phyloP scores from a whole-genome alignment of 805 yeast genomes.

The Metschnikowia noctiluminum region DNA sequence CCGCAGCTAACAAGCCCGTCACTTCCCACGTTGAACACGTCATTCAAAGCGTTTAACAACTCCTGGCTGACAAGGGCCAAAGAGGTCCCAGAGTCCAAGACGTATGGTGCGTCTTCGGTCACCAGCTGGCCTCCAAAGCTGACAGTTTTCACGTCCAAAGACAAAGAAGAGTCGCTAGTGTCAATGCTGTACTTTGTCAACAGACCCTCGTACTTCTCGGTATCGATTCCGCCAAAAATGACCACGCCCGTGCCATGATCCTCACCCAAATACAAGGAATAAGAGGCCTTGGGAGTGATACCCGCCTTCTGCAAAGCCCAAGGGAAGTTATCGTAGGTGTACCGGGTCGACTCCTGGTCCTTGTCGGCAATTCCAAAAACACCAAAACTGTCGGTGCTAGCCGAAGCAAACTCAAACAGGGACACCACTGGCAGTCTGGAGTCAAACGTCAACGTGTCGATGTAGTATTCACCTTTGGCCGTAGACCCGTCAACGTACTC shows the following conservation, averaged over 20 bases:
- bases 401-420: slow-evolving; percentile 13
- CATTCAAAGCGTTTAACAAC: background rate
- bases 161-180: slow-evolving; percentile 1
- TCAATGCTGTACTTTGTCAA: slow-evolving; percentile 7
- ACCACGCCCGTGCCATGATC: slow-evolving; percentile 27
- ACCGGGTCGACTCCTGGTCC: slow-evolving; percentile 7
- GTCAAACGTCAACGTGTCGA: slow-evolving; percentile 8
- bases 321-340: slow-evolving; percentile 51
- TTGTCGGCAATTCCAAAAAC: slow-evolving; percentile 13
- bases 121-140: slow-evolving; percentile 7
- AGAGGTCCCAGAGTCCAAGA: slow-evolving; percentile 17
- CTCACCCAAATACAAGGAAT: slow-evolving; percentile 59
- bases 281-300: slow-evolving; percentile 49
- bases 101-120: slow-evolving; percentile 5
- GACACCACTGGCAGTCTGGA: slow-evolving; percentile 5
- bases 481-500: slow-evolving; percentile 10
- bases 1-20: slow-evolving; percentile 7
- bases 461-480: slow-evolving; percentile 10
- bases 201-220: slow-evolving; percentile 30
- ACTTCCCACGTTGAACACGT: background rate
- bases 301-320: slow-evolving; percentile 56
- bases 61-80: slow-evolving; percentile 8
- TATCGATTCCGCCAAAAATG: slow-evolving; percentile 44
- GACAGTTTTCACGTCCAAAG: slow-evolving; percentile 5
- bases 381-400: slow-evolving; percentile 3